Conservation (phyloP, 2,329 filamentous ascomycete species). For the Pestalotiopsis sp. region DNA sequence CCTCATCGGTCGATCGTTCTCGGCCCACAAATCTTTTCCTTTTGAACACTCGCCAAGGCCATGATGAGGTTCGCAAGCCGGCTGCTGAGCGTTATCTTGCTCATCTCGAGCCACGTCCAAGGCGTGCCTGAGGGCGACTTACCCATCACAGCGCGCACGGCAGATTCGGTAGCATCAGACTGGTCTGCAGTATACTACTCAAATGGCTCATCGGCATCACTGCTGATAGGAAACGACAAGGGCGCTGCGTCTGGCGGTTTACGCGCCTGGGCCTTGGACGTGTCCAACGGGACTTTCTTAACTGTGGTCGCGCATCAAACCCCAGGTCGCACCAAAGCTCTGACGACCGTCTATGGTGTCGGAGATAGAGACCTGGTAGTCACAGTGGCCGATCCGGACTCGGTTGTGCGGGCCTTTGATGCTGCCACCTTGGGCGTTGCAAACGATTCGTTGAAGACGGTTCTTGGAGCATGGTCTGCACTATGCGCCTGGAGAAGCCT, state of each 20-base stretch:
- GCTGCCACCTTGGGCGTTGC: slow-evolving; percentile 15
- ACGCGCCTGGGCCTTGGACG: slow-evolving; percentile 36
- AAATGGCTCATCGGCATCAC: slow-evolving; percentile 23
- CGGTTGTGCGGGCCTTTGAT: slow-evolving; percentile 42
- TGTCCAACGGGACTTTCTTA: slow-evolving; percentile 29
- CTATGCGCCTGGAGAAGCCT: slow-evolving; percentile 46
- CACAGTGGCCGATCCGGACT: slow-evolving; percentile 46
- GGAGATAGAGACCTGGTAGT: slow-evolving; percentile 39
- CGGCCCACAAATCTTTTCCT: not conserved
- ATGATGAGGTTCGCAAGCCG: not conserved
- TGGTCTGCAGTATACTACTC: slow-evolving; percentile 43
- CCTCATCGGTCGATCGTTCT: not conserved
- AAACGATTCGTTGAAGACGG: slow-evolving; percentile 28
- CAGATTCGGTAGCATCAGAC: slow-evolving; percentile 40
- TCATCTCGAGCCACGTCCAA: not conserved
- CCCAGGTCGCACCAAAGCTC: slow-evolving; percentile 48
- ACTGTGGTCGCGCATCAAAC: slow-evolving; percentile 32
- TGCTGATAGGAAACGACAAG: slow-evolving; percentile 49
- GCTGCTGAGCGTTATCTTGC: not conserved
- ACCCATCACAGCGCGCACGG: slow-evolving; percentile 30
- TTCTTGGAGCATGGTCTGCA: slow-evolving; percentile 50
- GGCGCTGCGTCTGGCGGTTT: slow-evolving; percentile 45
- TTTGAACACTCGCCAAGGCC: not conserved
- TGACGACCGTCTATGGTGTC: slow-evolving; percentile 40
- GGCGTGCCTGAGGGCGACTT: slow-evolving; percentile 19